Base-by-base conservation (phyloP, 2,329 filamentous ascomycete genomes). In the Pseudogymnoascus sp. region DNA sequence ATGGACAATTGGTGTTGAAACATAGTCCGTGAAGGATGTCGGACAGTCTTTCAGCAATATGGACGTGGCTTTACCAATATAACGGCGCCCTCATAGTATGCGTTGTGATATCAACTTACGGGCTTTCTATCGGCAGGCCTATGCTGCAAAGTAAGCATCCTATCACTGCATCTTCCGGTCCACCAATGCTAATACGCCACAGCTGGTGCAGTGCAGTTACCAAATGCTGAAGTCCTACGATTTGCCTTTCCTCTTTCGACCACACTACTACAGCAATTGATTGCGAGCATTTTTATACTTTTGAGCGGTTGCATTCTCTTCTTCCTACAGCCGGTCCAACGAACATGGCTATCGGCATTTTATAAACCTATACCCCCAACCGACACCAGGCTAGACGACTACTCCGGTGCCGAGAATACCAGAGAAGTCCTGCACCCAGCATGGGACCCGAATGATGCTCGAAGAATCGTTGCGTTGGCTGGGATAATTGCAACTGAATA, bases 191-290 rank as follows among this genome's bases (percentile, higher is more conserved):
- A 57, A 57, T 31, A 31, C 23, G 31, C 14, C 14, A 3, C n/a
- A 57, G 48, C 48, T 19, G 48, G 48, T 57, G 48, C 48, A 13
- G 48, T 57, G n/a, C 48, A 57, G 48, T 34, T 57, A 7, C 48
- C 48, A 13, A 19, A 34, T 34, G 48, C 48, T 13, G 48, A 57
- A 57, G 48, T 57, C n/a, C 48, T 57, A 31, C 48, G 48, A 31
- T 57, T 57, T 57, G 48, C 48, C 48, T 57, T 57, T 28, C 48
- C 48, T 13, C 48, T 57, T 57, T 34, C 48, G 34, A 57, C 48
- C 11, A 34, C 48, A 19, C 48, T 57, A 31, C 25, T 57, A 19
- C 48, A 57, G 3, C 48, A 57, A 31, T 57, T 57, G 4, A 57
- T 57, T 19, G 48, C 25, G n/a, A 57, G n/a, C 25, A 57, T 34